These are phyloP conservation scores for Cercospora citrullina DNA, from an alignment of 2,329 filamentous ascomycete genomes.

Conservation along the genomic window DNA sequence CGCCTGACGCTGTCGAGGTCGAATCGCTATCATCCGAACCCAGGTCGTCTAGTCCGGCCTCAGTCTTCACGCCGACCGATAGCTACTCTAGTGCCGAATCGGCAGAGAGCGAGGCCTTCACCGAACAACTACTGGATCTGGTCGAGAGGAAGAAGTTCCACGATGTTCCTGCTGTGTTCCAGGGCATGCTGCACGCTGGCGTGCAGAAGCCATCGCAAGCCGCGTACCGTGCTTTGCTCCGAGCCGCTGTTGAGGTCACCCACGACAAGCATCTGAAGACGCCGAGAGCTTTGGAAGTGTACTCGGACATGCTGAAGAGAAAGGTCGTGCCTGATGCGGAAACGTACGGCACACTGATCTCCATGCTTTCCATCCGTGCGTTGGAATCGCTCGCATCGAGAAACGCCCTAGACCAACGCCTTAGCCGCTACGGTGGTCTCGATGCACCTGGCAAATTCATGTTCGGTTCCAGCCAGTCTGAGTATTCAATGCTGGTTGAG, in stretches of 20 bases:
- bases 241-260: constrained; percentile 80
- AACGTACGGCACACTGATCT: constrained; percentile 86
- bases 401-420: constrained; percentile 74
- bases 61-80: constrained; percentile 31
- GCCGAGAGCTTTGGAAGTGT: constrained; percentile 89
- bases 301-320: constrained; percentile 91
- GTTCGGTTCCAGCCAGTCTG: constrained; percentile 82
- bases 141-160: constrained; percentile 71
- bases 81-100: constrained; percentile 56
- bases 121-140: constrained; percentile 74
- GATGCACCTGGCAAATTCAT: constrained; percentile 83
- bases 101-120: constrained; percentile 66
- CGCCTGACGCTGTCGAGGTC: constrained; percentile 17
- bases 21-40: constrained; percentile 30
- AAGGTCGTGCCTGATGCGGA: constrained; percentile 77
- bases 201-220: constrained; percentile 75
- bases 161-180: constrained; percentile 88
- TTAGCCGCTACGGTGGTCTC: constrained; percentile 80
- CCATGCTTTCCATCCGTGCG: constrained; percentile 76
- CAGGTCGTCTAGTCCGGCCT: constrained; percentile 30
- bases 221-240: constrained; percentile 89
- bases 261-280: constrained; percentile 78
- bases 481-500: constrained; percentile 80
- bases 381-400: constrained; percentile 75
- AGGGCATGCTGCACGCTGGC: constrained; percentile 81